A percentile compares a stretch with the other conserved stretches of the same genome.
phyloP scores from a whole-genome alignment of 2,329 filamentous ascomycete species.

The Fusarium sp. region DNA sequence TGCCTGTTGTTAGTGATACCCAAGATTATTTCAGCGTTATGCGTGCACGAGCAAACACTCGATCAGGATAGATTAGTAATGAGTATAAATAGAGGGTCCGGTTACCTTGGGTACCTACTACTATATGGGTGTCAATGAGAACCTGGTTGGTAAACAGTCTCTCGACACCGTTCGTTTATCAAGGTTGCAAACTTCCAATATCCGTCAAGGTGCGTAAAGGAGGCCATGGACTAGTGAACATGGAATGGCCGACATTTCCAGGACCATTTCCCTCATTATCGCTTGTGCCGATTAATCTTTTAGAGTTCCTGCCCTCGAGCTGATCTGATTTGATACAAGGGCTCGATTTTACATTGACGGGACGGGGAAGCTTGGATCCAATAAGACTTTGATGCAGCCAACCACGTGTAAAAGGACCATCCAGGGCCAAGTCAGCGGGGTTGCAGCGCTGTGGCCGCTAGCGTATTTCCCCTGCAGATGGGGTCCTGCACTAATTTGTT shows the following conservation, averaged over 20 bases:
- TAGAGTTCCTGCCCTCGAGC: no score
- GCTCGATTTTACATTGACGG: neutral
- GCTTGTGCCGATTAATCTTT: neutral
- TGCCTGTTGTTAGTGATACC: conserved; percentile 34
- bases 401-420: conserved; percentile 10
- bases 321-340: neutral
- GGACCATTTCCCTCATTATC: neutral
- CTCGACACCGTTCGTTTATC: conserved; percentile 10
- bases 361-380: conserved; percentile 7
- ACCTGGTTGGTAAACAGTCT: conserved; percentile 23
- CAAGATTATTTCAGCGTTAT: conserved; percentile 1
- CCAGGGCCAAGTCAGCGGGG: neutral
- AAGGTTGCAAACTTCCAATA: conserved; percentile 10
- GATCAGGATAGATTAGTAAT: neutral
- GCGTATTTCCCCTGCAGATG: conserved; percentile 18
- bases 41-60: neutral
- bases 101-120: neutral
- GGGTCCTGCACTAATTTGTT: conserved; percentile 14
- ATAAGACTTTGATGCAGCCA: conserved; percentile 12
- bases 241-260: neutral
- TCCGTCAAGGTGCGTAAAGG: conserved; percentile 8
- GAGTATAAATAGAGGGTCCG: neutral
- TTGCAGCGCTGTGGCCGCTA: conserved; percentile 19
- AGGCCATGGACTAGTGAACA: neutral
- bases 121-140: conserved; percentile 1